Conservation (phyloP, 2,329 filamentous ascomycete genomes). For the Cordyceps javanica region DNA sequence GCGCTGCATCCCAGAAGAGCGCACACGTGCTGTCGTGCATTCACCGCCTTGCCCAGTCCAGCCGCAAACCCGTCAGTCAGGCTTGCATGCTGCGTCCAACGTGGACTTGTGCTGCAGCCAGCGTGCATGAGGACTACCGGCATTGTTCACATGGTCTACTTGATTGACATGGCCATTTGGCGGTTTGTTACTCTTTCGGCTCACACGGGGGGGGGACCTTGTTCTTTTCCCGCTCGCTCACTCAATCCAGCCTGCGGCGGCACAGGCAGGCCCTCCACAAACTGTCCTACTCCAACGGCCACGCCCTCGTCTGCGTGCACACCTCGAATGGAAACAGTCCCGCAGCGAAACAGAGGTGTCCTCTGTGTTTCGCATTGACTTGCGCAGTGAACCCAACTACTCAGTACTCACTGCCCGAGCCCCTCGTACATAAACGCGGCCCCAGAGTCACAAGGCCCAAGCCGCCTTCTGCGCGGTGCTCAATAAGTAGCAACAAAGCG, state of each 20-base stretch:
- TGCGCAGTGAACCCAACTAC: no score
- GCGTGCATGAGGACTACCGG: background rate
- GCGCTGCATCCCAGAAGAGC: background rate
- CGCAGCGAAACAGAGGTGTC: background rate
- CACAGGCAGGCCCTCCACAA: no score
- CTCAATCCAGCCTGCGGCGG: no score
- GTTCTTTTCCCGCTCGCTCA: background rate
- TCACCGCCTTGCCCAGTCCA: background rate
- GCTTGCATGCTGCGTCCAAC: background rate
- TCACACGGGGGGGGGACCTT: background rate
- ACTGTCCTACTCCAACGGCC: no score
- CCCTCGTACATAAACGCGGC: background rate
- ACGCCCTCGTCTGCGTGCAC: background rate
- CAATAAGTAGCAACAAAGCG: background rate
- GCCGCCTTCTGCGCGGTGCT: background rate
- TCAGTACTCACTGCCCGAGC: no score
- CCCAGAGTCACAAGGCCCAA: background rate
- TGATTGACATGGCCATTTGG: no score
- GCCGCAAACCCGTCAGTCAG: background rate
- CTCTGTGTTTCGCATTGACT: background rate
- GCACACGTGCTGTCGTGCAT: constrained; percentile 1
- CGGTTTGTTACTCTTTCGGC: no score
- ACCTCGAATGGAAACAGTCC: background rate
- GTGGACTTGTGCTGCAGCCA: background rate
- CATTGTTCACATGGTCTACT: background rate